phyloP scores from a whole-genome alignment of 305 asterid species.

The Fraxinus sp. region DNA sequence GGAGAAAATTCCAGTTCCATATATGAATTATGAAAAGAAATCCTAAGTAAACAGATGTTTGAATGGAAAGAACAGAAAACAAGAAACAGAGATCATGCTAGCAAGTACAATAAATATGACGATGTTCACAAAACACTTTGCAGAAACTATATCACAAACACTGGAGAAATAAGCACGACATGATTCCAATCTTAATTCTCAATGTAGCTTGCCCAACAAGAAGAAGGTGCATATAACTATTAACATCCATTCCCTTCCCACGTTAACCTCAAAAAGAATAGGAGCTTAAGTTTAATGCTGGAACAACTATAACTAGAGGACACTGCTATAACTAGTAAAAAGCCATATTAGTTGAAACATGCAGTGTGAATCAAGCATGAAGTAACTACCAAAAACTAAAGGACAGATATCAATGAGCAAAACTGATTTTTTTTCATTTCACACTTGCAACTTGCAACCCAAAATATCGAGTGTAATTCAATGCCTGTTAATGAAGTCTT shows the following conservation, averaged over 20 bases:
- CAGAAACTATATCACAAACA: background rate
- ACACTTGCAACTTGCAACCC: background rate
- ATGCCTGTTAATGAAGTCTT: slow-evolving; percentile 5
- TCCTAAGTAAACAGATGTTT: slow-evolving; percentile 2
- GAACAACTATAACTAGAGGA: background rate
- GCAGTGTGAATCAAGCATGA: background rate
- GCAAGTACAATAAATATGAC: background rate
- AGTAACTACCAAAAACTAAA: background rate
- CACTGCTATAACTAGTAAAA: background rate
- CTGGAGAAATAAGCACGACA: background rate
- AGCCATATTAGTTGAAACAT: slow-evolving; percentile 6
- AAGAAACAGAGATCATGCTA: background rate
- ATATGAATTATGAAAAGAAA: slow-evolving; percentile 5
- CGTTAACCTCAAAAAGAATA: background rate
- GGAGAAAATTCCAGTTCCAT: background rate
- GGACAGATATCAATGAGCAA: background rate
- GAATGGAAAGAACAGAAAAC: background rate
- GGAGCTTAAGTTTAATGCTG: background rate
- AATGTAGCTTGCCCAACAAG: background rate
- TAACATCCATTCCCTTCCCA: background rate
- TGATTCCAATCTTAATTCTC: background rate
- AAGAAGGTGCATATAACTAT: background rate
- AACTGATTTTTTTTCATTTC: background rate
- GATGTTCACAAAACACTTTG: background rate
- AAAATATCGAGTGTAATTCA: background rate